These are phyloP conservation scores for Mrakia hoshinonis DNA, from an alignment of 768 basidiomycete species.

Conservation along the genomic window DNA sequence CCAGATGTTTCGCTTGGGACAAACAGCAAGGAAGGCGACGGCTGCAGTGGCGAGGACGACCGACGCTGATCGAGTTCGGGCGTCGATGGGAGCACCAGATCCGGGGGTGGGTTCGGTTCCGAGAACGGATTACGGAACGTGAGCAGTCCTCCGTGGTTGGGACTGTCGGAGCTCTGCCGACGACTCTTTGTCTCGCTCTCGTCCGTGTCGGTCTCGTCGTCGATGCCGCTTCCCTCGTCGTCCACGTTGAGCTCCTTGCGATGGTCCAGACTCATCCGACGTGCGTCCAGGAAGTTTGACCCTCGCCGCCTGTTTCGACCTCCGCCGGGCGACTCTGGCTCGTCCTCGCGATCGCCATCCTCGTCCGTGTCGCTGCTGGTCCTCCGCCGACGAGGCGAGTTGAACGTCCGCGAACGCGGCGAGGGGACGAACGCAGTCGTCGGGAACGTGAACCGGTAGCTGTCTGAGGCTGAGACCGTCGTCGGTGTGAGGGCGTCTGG, in stretches of 20 bases:
- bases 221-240: conserved; percentile 28
- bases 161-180: not conserved
- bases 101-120: not conserved
- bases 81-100: not conserved
- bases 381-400: not conserved
- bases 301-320: not conserved
- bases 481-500: not conserved
- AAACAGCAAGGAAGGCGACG: not conserved
- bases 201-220: conserved; percentile 27
- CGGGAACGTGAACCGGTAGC: not conserved
- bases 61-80: no score
- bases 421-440: not conserved
- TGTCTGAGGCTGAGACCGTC: not conserved
- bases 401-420: not conserved
- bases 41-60: no score
- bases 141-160: not conserved
- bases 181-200: conserved; percentile 1
- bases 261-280: conserved; percentile 11
- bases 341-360: conserved; percentile 3
- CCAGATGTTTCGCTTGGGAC: not conserved
- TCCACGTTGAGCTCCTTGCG: conserved; percentile 13
- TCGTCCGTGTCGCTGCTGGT: conserved; percentile 16
- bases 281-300: conserved; percentile 11
- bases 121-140: not conserved
- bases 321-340: not conserved